Evolutionary conservation across 805 yeast genomes (phyloP), one percentile per base, ranked within the genome.

Genomic region (Saccharomycopsis sp.): DNA sequence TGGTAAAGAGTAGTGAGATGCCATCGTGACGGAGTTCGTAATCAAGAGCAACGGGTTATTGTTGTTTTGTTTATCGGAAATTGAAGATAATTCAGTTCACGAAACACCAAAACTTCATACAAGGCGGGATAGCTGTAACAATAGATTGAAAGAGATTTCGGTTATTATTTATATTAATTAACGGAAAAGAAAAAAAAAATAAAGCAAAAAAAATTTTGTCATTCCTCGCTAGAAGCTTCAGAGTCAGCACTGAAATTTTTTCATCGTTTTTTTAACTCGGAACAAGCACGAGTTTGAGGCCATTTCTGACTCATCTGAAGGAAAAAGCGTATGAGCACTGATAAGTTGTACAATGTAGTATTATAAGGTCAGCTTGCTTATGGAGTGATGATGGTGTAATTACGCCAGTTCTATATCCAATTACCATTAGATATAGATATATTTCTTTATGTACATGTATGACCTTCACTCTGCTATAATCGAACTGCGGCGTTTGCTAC

Each of bases 1-100:
- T 42, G 91, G 83, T 64, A 87, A 76, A 52, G 91, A 87, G 79
- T 87, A 86, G 49, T 44, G 19, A 44, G 19, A n/a, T 17, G 49
- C 49, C 49, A 44, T 44, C 38, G 38, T 29, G 38, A 29, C n/a
- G n/a, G n/a, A n/a, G n/a, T n/a, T n/a, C n/a, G n/a, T n/a, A 29
- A 29, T 29, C 38, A 29, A 29, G 12, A 29, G 12, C 38, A 29
- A 29, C 12, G 38, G n/a, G n/a, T n/a, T n/a, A n/a, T n/a, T n/a
- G n/a, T 29, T 29, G 9, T 29, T 5, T 29, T 29, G 12, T 7
- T 29, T 29, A 29, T 29, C 12, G 38, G 38, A 29, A 29, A 29
- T 7, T 7, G 38, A 29, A 29, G 12, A 29, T 7, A 12, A 12
- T 5, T 29, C 38, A 29, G 38, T 29, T 29, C 9, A 7, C 5